Base-by-base conservation (phyloP, 495 filamentous ascomycete genomes). In the Amniculicola lignicola region DNA sequence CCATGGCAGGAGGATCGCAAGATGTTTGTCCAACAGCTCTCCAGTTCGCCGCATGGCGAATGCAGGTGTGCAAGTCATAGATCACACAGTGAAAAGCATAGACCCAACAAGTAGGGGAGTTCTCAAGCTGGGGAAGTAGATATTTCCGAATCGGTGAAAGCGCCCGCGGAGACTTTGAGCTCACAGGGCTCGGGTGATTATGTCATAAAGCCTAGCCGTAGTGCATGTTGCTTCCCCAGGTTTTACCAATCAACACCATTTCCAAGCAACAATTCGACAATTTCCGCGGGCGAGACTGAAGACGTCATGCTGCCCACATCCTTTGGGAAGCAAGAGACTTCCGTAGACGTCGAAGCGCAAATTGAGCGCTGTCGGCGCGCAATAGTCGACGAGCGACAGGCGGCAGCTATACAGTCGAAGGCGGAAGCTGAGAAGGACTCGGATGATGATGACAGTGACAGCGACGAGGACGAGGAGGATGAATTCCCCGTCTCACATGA, bases 401-500 rank as follows among this genome's bases (percentile, higher is more conserved):
- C 50, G 33, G 24, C 18, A 16, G 33, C 31, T 15, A 56, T 47
- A 19, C 19, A 35, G 42, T 42, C 28, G 21, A 25, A 40, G 21
- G 51, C 35, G 29, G 51, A 49, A 18, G 50, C 27, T 19, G 41
- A 54, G 29, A 69, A 59, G 50, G 46, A 46, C 23, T 43, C 29
- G 15, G 61, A 61, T 16, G 69, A 80, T n/a, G 75, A 78, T 10
- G 72, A 77, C 50, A 78, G 79, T 35, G 77, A 81, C 18, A 79
- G 82, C 31, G 75, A 79, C 15, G 76, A 79, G 4, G 85, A 90
- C 16, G 88, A 91, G 12, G 86, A 89, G 37, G 92, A 96, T 64
- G 89, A 93, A 57, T 96, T 87, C 54, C 93, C 93, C 2, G 84
- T 95, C 15, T 94, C 93, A 6, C 93, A 98, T 62, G 91, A 96